Base-by-base conservation (phyloP, 305 asterid genomes). In the Solanum hybrid region DNA sequence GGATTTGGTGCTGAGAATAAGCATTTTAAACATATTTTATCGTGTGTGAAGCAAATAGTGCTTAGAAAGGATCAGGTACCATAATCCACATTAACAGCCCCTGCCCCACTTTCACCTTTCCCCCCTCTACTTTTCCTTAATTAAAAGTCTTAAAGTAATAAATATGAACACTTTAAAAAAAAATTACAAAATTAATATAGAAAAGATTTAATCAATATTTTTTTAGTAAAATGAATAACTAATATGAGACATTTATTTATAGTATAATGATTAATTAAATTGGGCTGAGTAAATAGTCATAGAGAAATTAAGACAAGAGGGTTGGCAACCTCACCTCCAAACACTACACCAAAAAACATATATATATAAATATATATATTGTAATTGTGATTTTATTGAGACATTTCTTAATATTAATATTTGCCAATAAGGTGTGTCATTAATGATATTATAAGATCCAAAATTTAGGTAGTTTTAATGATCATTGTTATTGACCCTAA, bases 31-130 rank as follows among this genome's bases (percentile, higher is more conserved):
- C 32, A 40, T 7, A 77, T 16, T 88, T 42, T 76, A 42, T 36
- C 10, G 85, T 36, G 24, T 81, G 71, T 27, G n/a, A 79, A 89
- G 86, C 88, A 89, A 93, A 93, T 84, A 46, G 88, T 81, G 85
- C 42, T 92, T 90, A 87, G 89, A 90, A 90, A 91, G 93, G 91
- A 91, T 91, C 92, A 91, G 90, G 92, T 91, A 51, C 94, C 92
- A 26, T 87, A 90, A 88, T 91, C 90, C 88, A 89, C 85, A 93
- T 90, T 93, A 93, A 89, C 37, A 66, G 27, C 71, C 71, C 24
- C 35, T 27, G 71, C 37, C n/a, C 36, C 36, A 40, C 35, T 24
- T 10, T 12, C 14, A 38, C 26, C 37, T 42, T 40, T 56, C 85
- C 6, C 37, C 13, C 71, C 38, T 24, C 71, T 22, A 75, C 87